phyloP scores from a whole-genome alignment of 2,329 filamentous ascomycete genomes.

The Claviceps fusiformis region DNA sequence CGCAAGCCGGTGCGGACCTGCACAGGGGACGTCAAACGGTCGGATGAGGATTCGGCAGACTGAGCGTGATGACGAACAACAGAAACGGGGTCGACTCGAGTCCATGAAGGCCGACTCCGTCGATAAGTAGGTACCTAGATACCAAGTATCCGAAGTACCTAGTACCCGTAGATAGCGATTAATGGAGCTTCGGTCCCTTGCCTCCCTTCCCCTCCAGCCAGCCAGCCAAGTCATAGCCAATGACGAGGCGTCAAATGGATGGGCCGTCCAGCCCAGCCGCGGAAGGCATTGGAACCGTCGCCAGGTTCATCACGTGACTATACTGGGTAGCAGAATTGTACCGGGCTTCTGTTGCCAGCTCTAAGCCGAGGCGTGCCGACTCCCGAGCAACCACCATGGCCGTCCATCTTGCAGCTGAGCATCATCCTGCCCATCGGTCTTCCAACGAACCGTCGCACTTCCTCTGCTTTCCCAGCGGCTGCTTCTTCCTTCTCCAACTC shows the following conservation, averaged over 20 bases:
- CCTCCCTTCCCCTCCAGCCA: neutral
- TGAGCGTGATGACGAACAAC: conserved; percentile 9
- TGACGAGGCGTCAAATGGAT: conserved; percentile 4
- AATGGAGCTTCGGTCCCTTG: no score
- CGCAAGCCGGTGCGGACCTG: neutral
- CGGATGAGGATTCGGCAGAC: neutral
- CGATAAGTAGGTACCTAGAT: no score
- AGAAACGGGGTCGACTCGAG: conserved; percentile 8
- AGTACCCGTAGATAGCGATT: neutral
- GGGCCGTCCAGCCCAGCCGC: conserved; percentile 7
- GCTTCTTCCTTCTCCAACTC: neutral
- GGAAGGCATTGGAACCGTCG: no score
- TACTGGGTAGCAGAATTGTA: neutral
- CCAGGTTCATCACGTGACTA: neutral
- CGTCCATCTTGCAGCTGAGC: conserved; percentile 3
- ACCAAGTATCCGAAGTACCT: no score
- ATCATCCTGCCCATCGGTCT: neutral
- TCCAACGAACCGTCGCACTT: neutral
- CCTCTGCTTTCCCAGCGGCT: neutral
- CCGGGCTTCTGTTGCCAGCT: conserved; percentile 4
- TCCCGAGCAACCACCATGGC: conserved; percentile 14
- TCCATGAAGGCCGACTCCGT: neutral
- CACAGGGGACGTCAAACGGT: neutral
- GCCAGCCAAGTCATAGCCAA: conserved; percentile 12
- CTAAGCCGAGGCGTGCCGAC: conserved; percentile 27